A percentile compares a stretch with the other conserved stretches of the same genome.
These are phyloP conservation scores for Pseudonectria foliicola DNA, from an alignment of 2,329 filamentous ascomycete species.

Conservation along the genomic window DNA sequence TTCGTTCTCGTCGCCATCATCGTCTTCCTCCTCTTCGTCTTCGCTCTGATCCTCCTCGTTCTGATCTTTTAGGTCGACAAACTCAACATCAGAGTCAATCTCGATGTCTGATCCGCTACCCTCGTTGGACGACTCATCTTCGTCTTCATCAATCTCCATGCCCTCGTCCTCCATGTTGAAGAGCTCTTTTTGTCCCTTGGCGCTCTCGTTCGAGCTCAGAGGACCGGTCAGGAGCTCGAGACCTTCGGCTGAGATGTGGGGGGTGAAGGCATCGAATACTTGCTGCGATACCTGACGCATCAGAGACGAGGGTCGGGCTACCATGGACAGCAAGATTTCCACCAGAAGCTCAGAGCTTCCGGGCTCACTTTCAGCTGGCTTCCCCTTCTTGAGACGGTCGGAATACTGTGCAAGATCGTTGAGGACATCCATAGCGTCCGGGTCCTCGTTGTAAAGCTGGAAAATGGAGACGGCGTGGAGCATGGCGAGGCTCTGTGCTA, in stretches of 20 bases:
- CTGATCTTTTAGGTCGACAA: constrained; percentile 36
- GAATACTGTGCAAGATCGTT: constrained; percentile 75
- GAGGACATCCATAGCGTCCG: constrained; percentile 75
- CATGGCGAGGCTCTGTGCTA: constrained; percentile 62
- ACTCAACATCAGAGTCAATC: constrained; percentile 44
- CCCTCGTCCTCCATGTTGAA: constrained; percentile 65
- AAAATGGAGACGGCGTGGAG: constrained; percentile 79
- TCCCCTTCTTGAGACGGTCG: constrained; percentile 51
- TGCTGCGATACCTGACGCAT: constrained; percentile 82
- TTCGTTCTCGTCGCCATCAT: constrained; percentile 35
- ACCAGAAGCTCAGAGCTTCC: constrained; percentile 66
- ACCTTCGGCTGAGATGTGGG: constrained; percentile 65
- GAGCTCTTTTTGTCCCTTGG: constrained; percentile 76
- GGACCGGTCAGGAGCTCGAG: constrained; percentile 61
- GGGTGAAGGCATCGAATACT: constrained; percentile 77
- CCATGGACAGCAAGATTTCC: constrained; percentile 84
- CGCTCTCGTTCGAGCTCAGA: constrained; percentile 70
- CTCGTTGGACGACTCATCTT: constrained; percentile 31
- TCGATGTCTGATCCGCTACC: constrained; percentile 39
- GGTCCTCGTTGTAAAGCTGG: constrained; percentile 83
- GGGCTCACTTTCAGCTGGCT: constrained; percentile 39
- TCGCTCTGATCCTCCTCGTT: constrained; percentile 35
- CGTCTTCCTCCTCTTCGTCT: constrained; percentile 34
- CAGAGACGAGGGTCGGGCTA: constrained; percentile 75
- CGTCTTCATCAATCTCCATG: constrained; percentile 43